Evolutionary conservation across 345 rosid species (phyloP), one percentile per base, ranked within the genome.

Genomic region (Iberis pinnata): DNA sequence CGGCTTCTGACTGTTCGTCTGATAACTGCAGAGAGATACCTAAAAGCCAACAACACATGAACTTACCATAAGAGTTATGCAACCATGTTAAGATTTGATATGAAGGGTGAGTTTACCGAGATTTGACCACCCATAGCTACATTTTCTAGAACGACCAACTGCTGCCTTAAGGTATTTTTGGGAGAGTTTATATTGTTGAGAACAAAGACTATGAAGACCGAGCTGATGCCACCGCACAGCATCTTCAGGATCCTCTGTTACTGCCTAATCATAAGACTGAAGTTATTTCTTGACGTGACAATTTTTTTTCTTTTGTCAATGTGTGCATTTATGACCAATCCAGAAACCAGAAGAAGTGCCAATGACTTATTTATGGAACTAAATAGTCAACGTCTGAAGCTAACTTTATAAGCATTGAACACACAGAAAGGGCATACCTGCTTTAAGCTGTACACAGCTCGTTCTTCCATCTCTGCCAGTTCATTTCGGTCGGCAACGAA

Each of bases 211-310:
- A 58, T 88, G 97, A 58, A 92, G 83, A 65, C 98, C 98, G 27
- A 92, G 88, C 71, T 92, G 98, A 77, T 88, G 80, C 98, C 96
- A 90, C 45, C 75, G 86, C 20, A 78, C 75, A 10, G 80, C 89
- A 59, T 88, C 88, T 63, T 88, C 88, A 26, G 96, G 96, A 51
- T 90, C 96, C 76, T 90, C 98, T 16, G 56, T 33, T 60, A 67
- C 56, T 40, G 71, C 66, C 71, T 67, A 33, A 66, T 13, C 11
- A 32, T 39, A 11, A 58, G 3, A n/a, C 29, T 6, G 63, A 39
- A 33, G 19, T 15, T 6, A 32, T 53, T 17, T 17, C 18, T 29
- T 0, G 16, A 24, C 37, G 38, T 8, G 2, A 12, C 12, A 45
- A 7, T 35, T 8, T 59, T 1, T 41, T 14, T 43, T 24, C n/a